Evolutionary conservation across 768 basidiomycete species (phyloP).

Genomic region (Favolaschia claudopus): DNA sequence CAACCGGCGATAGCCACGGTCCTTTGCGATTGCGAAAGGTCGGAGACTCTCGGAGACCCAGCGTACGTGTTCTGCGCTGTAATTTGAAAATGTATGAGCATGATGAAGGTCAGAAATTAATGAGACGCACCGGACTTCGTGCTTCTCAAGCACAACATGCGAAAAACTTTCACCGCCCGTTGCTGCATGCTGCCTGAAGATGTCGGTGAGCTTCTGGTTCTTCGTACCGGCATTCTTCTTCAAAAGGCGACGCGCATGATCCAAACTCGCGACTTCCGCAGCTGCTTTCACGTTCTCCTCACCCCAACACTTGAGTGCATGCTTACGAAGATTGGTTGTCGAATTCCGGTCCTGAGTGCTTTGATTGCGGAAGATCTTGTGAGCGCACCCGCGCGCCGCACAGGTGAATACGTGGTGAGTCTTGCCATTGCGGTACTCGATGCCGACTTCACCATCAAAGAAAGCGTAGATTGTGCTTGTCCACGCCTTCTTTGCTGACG

Average conservation of each 20-base stretch:
- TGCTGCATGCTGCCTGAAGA: conserved; percentile 6
- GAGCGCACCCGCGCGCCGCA: conserved; percentile 3
- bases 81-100: neutral
- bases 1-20: conserved; percentile 28
- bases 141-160: conserved; percentile 30
- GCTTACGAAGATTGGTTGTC: conserved; percentile 6
- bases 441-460: neutral
- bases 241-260: neutral
- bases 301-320: conserved; percentile 11
- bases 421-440: conserved; percentile 2
- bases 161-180: conserved; percentile 23
- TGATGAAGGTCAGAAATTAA: neutral
- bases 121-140: conserved; percentile 29
- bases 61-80: conserved; percentile 32
- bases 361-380: conserved; percentile 1
- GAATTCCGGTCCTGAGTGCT: conserved; percentile 1
- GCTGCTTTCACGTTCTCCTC: conserved; percentile 2
- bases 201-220: conserved; percentile 2
- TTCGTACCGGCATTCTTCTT: neutral
- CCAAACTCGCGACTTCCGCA: neutral
- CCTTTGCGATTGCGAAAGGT: conserved; percentile 30
- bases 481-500: too few species aligned
- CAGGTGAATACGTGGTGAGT: conserved; percentile 10
- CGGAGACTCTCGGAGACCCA: conserved; percentile 30
- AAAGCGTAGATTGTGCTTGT: too few species aligned